These are phyloP conservation scores for Paxillus involutus DNA, from an alignment of 768 basidiomycete species.

Conservation along the genomic window DNA sequence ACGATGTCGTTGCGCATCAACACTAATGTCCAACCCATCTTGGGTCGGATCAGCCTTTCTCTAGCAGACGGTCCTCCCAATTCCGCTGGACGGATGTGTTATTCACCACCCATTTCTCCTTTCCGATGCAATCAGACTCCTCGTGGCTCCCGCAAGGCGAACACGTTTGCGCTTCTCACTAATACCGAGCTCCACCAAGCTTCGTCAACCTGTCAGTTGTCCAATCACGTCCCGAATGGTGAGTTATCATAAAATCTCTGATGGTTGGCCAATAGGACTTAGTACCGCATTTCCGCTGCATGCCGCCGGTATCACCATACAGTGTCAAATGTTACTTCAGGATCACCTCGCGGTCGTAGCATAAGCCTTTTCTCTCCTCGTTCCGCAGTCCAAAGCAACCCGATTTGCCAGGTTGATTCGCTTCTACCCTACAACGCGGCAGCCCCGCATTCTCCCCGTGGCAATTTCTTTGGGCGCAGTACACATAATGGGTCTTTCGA, in stretches of 20 bases:
- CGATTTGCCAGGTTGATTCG: slow-evolving; percentile 17
- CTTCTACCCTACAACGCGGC: slow-evolving; percentile 32
- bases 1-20: slow-evolving; percentile 31
- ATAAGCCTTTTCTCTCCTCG: slow-evolving; percentile 33
- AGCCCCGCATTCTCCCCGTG: slow-evolving; percentile 29
- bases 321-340: slow-evolving; percentile 22
- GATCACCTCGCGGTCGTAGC: slow-evolving; percentile 32
- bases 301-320: slow-evolving; percentile 12
- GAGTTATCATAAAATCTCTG: slow-evolving; percentile 20
- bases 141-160: slow-evolving; percentile 30
- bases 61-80: slow-evolving; percentile 10
- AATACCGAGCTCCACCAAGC: slow-evolving; percentile 30
- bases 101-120: slow-evolving; percentile 22
- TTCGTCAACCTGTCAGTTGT: slow-evolving; percentile 20
- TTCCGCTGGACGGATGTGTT: slow-evolving; percentile 11
- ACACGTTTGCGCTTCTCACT: slow-evolving; percentile 33
- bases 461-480: slow-evolving; percentile 20
- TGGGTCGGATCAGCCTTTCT: slow-evolving; percentile 18
- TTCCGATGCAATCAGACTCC: slow-evolving; percentile 22
- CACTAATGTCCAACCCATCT: slow-evolving; percentile 26
- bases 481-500: slow-evolving; percentile 24
- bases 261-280: slow-evolving; percentile 14
- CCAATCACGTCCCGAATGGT: slow-evolving; percentile 31
- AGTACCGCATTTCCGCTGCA: slow-evolving; percentile 23
- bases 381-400: slow-evolving; percentile 22